Percentiles rank a stretch among this genome's conserved stretches.
Evolutionary conservation across 768 basidiomycete genomes (phyloP).

Genomic region (Chalciporus piperatus): DNA sequence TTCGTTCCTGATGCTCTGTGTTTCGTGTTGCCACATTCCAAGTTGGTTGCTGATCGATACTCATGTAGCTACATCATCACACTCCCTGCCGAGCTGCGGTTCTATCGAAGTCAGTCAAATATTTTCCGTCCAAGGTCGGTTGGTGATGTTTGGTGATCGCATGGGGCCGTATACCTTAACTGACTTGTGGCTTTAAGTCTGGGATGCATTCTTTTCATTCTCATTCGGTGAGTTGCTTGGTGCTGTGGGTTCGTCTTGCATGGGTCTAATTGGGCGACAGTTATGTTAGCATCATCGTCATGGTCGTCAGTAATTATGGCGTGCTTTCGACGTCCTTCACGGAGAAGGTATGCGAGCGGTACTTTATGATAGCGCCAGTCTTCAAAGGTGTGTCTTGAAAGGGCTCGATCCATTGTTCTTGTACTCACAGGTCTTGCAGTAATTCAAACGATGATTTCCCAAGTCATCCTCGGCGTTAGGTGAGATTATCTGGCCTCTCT

Average conservation of each 20-base stretch:
- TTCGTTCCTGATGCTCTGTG: conserved; percentile 4
- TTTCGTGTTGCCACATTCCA: not conserved
- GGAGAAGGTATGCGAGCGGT: conserved; percentile 41
- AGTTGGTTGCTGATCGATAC: not conserved
- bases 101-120: conserved; percentile 30
- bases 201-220: conserved; percentile 31
- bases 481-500: conserved; percentile 14
- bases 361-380: conserved; percentile 49
- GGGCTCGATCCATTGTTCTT: not conserved
- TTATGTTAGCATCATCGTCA: conserved; percentile 42
- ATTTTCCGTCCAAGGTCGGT: conserved; percentile 28
- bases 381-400: conserved; percentile 51
- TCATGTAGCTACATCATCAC: conserved; percentile 30
- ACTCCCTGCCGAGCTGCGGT: conserved; percentile 32
- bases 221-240: conserved; percentile 27
- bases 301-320: conserved; percentile 54
- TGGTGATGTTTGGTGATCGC: not conserved
- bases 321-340: conserved; percentile 56
- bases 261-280: conserved; percentile 16
- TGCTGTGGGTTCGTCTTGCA: not conserved
- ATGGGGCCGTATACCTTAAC: not conserved
- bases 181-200: conserved; percentile 12
- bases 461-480: conserved; percentile 63
- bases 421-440: conserved; percentile 34
- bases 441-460: conserved; percentile 61